Conservation (phyloP, 352 stramenopile genomes). For the Globisporangium acanthophoron region DNA sequence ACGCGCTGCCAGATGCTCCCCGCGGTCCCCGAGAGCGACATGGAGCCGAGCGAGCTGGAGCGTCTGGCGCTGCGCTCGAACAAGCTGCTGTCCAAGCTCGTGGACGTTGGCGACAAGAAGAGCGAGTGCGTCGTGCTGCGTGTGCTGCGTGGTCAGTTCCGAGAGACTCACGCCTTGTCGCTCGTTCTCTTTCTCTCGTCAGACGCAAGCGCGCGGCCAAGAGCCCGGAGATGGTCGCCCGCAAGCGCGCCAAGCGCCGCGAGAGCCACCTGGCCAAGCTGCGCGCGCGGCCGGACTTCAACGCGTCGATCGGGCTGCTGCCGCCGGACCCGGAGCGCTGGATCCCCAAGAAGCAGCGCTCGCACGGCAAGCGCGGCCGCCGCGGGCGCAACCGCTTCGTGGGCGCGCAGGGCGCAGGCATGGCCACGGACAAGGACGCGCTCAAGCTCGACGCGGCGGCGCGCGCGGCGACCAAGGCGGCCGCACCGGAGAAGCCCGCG, state of each 20-base stretch:
- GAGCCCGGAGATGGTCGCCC: conserved; percentile 60
- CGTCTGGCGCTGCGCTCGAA: conserved; percentile 54
- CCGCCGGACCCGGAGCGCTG: conserved; percentile 78
- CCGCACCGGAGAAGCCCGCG: conserved; percentile 44
- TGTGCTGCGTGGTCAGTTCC: not conserved
- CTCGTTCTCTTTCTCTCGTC: not conserved
- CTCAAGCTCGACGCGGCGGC: conserved; percentile 76
- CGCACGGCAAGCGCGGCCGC: conserved; percentile 66
- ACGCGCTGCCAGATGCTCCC: conserved; percentile 63
- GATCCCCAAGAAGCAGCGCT: conserved; percentile 85
- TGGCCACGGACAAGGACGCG: conserved; percentile 77
- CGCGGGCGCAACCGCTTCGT: conserved; percentile 80
- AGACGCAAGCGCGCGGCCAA: conserved; percentile 71
- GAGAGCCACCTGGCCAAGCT: conserved; percentile 56
- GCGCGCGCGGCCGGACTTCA: conserved; percentile 63
- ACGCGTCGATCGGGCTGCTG: conserved; percentile 67
- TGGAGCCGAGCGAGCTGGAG: conserved; percentile 62
- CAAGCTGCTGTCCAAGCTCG: conserved; percentile 54
- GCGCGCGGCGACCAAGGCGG: conserved; percentile 63
- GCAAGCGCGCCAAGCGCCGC: conserved; percentile 69
- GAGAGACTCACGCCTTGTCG: conserved; percentile 6
- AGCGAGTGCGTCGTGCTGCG: conserved; percentile 50
- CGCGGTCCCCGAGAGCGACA: conserved; percentile 37
- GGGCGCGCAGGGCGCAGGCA: conserved; percentile 69
- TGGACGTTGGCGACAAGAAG: conserved; percentile 64